These are phyloP conservation scores for Conoideocrella luteorostrata DNA, from an alignment of 2,329 filamentous ascomycete genomes.

Conservation along the genomic window DNA sequence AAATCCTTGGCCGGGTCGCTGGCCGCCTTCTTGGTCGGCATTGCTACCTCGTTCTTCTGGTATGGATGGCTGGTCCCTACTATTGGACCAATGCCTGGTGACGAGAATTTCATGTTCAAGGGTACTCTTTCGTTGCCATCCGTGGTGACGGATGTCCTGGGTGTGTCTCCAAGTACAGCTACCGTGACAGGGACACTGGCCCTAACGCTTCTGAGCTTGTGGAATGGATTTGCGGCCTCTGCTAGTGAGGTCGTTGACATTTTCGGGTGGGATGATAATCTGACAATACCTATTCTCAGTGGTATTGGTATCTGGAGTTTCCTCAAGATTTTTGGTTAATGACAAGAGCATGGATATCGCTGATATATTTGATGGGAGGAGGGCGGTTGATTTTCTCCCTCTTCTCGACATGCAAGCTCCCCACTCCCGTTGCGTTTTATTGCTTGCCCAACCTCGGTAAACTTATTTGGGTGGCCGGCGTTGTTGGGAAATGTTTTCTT, in stretches of 20 bases:
- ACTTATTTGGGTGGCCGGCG: slow-evolving; percentile 2
- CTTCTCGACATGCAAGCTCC: background rate
- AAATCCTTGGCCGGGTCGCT: slow-evolving; percentile 89
- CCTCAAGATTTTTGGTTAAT: slow-evolving; percentile 72
- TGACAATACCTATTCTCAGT: slow-evolving; percentile 91
- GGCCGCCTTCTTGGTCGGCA: slow-evolving; percentile 76
- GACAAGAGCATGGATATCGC: background rate
- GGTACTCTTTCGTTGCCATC: slow-evolving; percentile 67
- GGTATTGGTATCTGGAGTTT: slow-evolving; percentile 87
- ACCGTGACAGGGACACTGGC: slow-evolving; percentile 66
- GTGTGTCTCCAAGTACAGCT: slow-evolving; percentile 50
- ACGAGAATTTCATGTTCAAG: slow-evolving; percentile 70
- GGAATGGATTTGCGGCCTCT: slow-evolving; percentile 83
- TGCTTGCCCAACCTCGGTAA: background rate
- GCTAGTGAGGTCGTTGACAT: slow-evolving; percentile 86
- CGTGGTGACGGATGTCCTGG: slow-evolving; percentile 50
- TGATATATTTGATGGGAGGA: background rate
- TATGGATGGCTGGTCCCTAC: slow-evolving; percentile 79
- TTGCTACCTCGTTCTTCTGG: slow-evolving; percentile 76
- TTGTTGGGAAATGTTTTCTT: background rate
- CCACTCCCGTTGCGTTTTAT: background rate
- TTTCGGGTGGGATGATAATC: slow-evolving; percentile 93
- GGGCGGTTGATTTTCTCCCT: too few species aligned
- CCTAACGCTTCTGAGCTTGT: slow-evolving; percentile 72
- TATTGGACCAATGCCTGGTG: slow-evolving; percentile 59